Conservation (phyloP, 805 yeast species). For the Kazachstania bromeliacearum region DNA sequence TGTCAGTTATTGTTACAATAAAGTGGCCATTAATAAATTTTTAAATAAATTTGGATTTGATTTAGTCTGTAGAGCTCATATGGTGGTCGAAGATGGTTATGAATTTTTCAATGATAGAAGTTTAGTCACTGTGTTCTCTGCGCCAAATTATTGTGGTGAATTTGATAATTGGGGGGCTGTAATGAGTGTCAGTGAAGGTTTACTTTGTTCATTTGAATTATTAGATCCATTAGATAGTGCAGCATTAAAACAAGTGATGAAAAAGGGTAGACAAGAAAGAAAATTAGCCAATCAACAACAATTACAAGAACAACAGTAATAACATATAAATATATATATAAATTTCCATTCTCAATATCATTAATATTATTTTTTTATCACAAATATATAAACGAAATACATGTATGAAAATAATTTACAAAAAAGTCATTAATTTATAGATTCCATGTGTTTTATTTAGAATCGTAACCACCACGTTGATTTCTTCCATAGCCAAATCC, state of each 20-base stretch:
- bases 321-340: too few relatives aligned
- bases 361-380: too few relatives aligned
- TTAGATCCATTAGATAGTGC: conserved; percentile 89
- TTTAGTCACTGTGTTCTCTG: conserved; percentile 70
- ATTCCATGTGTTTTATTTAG: too few relatives aligned
- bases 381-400: too few relatives aligned
- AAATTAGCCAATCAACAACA: conserved; percentile 43
- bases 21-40: conserved; percentile 62
- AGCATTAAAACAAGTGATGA: conserved; percentile 91
- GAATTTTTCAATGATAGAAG: conserved; percentile 69
- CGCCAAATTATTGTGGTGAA: conserved; percentile 57
- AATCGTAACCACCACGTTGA: too few relatives aligned
- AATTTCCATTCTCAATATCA: too few relatives aligned
- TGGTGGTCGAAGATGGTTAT: conserved; percentile 86
- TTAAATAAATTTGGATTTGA: conserved; percentile 61
- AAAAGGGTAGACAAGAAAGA: conserved; percentile 83
- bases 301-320: conserved; percentile 5
- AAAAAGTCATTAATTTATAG: too few relatives aligned
- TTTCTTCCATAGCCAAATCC: conserved; percentile 13
- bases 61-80: conserved; percentile 72
- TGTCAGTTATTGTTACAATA: conserved; percentile 69
- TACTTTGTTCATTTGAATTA: conserved; percentile 85
- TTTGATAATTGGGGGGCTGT: conserved; percentile 93
- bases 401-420: too few relatives aligned
- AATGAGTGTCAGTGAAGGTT: conserved; percentile 90